Conservation (phyloP, 2,329 filamentous ascomycete genomes). For the Pseudogymnoascus sp. region DNA sequence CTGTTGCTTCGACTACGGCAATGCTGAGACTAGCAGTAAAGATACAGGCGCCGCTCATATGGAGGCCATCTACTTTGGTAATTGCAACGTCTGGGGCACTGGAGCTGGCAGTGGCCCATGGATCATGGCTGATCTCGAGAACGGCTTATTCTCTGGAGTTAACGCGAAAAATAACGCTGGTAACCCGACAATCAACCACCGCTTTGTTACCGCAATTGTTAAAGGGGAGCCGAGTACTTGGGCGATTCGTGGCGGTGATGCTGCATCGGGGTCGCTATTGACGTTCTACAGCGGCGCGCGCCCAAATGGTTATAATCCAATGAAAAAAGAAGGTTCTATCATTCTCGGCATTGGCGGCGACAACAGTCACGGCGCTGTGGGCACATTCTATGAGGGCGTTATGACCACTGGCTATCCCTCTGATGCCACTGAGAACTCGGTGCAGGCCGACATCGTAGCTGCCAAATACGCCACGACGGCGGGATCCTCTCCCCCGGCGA, state of each 20-base stretch:
- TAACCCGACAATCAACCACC: constrained; percentile 43
- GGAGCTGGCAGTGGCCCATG: constrained; percentile 54
- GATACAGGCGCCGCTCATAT: constrained; percentile 57
- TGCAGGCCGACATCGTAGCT: constrained; percentile 51
- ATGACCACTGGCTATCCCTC: constrained; percentile 53
- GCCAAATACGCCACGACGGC: constrained; percentile 43
- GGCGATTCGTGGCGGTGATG: constrained; percentile 52
- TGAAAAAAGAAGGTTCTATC: constrained; percentile 55
- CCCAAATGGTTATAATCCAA: constrained; percentile 51
- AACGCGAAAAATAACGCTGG: constrained; percentile 38
- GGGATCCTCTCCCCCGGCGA: too few species aligned
- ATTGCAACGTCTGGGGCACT: constrained; percentile 44
- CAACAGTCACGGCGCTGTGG: constrained; percentile 50
- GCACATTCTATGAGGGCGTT: constrained; percentile 55
- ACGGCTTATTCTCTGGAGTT: constrained; percentile 53
- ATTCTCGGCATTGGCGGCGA: constrained; percentile 58
- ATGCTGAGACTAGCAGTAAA: constrained; percentile 42
- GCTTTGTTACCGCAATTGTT: constrained; percentile 49
- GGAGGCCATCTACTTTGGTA: constrained; percentile 60
- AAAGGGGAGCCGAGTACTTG: constrained; percentile 50
- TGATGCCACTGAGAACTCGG: constrained; percentile 46
- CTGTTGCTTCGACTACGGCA: constrained; percentile 52
- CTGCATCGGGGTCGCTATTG: constrained; percentile 44
- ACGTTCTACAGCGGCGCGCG: constrained; percentile 52
- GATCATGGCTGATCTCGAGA: constrained; percentile 63